phyloP scores from a whole-genome alignment of 305 asterid genomes.

The Fraxinus latifolia region DNA sequence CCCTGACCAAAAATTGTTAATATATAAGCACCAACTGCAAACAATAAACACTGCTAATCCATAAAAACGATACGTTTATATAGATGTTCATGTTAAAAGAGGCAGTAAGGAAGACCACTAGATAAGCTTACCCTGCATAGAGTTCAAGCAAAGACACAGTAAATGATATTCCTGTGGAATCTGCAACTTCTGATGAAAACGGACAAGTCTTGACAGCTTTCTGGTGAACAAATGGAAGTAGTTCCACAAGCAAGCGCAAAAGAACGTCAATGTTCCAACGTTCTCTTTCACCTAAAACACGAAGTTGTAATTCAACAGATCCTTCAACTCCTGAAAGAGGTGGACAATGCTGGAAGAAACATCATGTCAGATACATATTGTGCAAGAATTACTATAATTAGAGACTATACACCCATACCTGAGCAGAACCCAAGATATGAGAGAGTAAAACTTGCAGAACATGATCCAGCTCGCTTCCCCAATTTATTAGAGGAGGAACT shows the following conservation, averaged over 20 bases:
- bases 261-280: conserved; percentile 93
- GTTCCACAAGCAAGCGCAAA: conserved; percentile 69
- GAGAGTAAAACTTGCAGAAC: conserved; percentile 65
- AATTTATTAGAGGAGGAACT: conserved; percentile 84
- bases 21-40: conserved; percentile 26
- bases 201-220: conserved; percentile 82
- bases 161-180: conserved; percentile 49
- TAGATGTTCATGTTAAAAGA: conserved; percentile 19
- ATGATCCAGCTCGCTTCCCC: conserved; percentile 95
- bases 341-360: conserved; percentile 72
- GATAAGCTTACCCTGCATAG: conserved; percentile 62
- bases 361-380: conserved; percentile 32
- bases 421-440: conserved; percentile 76
- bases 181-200: conserved; percentile 48
- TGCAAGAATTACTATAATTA: conserved; percentile 6
- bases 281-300: conserved; percentile 94
- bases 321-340: conserved; percentile 99
- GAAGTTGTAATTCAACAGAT: conserved; percentile 91
- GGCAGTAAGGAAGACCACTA: conserved; percentile 19
- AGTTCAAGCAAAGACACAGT: conserved; percentile 58
- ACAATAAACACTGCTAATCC: conserved; percentile 18
- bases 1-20: conserved; percentile 53
- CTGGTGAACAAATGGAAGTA: conserved; percentile 68
- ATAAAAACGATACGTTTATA: not conserved
- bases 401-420: conserved; percentile 44